Percentiles rank a stretch among this genome's conserved stretches.
phyloP scores from a whole-genome alignment of 345 rosid species.

The Eucalyptus cloeziana region DNA sequence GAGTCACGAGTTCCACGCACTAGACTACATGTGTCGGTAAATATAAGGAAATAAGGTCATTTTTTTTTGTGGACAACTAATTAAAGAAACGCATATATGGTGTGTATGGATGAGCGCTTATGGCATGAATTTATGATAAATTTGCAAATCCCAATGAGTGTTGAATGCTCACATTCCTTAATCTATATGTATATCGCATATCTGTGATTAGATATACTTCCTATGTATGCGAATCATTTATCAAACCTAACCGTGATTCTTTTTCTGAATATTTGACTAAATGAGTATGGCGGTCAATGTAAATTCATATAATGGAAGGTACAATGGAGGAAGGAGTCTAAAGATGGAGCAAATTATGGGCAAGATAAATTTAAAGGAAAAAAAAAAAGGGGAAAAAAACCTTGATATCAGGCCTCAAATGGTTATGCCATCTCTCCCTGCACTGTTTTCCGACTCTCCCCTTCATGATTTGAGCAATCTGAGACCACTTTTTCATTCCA shows the following conservation, averaged over 20 bases:
- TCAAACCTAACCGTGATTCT: not conserved
- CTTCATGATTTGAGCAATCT: conserved; percentile 34
- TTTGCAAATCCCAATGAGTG: not conserved
- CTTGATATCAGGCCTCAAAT: conserved; percentile 74
- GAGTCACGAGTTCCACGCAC: not conserved
- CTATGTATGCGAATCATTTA: not conserved
- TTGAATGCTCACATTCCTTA: not conserved
- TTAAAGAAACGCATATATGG: not conserved
- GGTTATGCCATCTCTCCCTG: conserved; percentile 88
- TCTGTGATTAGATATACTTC: not conserved
- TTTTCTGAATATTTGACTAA: not conserved
- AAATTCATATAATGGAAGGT: not conserved
- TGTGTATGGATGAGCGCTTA: not conserved
- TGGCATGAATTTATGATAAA: not conserved
- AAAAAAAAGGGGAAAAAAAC: conserved; percentile 6
- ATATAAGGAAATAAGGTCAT: not conserved
- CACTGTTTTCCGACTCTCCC: conserved; percentile 85
- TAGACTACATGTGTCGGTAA: not conserved
- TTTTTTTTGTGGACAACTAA: not conserved
- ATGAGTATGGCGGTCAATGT: not conserved
- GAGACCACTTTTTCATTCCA: conserved; percentile 64
- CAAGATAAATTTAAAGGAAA: not conserved
- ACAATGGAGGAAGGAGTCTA: not conserved
- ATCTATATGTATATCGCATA: not conserved
- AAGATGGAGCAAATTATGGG: not conserved